Evolutionary conservation across 2,329 filamentous ascomycete genomes (phyloP).

Genomic region (Sclerotinia sclerotiorum): DNA sequence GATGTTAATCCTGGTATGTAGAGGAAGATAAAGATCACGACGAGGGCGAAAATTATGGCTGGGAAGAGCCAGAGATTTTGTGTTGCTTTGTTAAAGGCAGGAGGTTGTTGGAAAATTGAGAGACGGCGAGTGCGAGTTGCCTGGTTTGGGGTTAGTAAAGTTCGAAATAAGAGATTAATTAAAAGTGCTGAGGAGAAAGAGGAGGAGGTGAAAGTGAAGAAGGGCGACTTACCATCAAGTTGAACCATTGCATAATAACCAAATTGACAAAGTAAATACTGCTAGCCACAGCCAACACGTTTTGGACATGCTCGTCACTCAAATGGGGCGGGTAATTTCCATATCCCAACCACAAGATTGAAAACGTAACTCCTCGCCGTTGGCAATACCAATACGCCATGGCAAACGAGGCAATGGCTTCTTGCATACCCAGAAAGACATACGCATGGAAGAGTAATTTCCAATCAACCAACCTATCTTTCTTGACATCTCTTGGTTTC

Average conservation of each 20-base stretch:
- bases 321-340: slow-evolving; percentile 48
- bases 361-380: slow-evolving; percentile 63
- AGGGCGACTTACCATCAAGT: slow-evolving; percentile 51
- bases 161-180: neutral
- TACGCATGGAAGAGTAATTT: slow-evolving; percentile 72
- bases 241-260: slow-evolving; percentile 80
- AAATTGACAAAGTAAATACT: slow-evolving; percentile 75
- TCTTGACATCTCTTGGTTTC: slow-evolving; percentile 65
- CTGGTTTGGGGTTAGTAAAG: slow-evolving; percentile 7
- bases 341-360: slow-evolving; percentile 65
- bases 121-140: slow-evolving; percentile 61
- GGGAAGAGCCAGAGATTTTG: slow-evolving; percentile 69
- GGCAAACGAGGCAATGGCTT: slow-evolving; percentile 58
- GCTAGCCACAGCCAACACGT: slow-evolving; percentile 38
- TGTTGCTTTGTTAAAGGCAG: slow-evolving; percentile 56
- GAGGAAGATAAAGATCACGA: slow-evolving; percentile 65
- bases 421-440: slow-evolving; percentile 63
- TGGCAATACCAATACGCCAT: slow-evolving; percentile 66
- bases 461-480: slow-evolving; percentile 70
- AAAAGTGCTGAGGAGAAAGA: too few species aligned
- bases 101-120: slow-evolving; percentile 70
- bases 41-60: slow-evolving; percentile 65
- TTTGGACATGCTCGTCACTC: slow-evolving; percentile 53
- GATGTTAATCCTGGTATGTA: slow-evolving; percentile 65
- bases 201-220: neutral